These are phyloP conservation scores for Naganishia antarctica DNA, from an alignment of 768 basidiomycete genomes.

Conservation along the genomic window DNA sequence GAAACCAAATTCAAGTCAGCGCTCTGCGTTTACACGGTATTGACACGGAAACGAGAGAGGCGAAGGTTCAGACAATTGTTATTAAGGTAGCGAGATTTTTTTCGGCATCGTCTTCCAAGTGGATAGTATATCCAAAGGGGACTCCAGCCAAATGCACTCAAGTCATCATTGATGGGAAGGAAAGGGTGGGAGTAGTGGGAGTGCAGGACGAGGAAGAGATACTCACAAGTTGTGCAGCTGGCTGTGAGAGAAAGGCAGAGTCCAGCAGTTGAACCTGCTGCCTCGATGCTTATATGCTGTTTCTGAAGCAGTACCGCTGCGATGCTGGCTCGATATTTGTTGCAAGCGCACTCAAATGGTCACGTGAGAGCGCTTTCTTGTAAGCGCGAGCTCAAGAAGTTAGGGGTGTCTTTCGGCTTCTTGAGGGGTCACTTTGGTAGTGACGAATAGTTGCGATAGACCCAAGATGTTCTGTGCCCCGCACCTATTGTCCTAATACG, in stretches of 20 bases:
- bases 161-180: slow-evolving; percentile 28
- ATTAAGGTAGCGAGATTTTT: slow-evolving; percentile 32
- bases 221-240: slow-evolving; percentile 13
- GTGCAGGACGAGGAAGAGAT: background rate
- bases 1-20: slow-evolving; percentile 13
- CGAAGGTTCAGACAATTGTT: slow-evolving; percentile 23
- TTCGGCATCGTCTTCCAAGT: slow-evolving; percentile 29
- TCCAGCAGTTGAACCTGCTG: too few species aligned
- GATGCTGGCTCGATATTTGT: background rate
- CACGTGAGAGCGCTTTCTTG: slow-evolving; percentile 3
- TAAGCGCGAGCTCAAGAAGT: too few species aligned
- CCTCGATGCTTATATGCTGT: slow-evolving; percentile 7
- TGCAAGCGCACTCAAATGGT: background rate
- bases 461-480: background rate
- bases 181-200: background rate
- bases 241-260: background rate
- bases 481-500: too few species aligned
- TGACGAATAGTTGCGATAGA: too few species aligned
- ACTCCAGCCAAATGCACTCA: slow-evolving; percentile 35
- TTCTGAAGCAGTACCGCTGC: background rate
- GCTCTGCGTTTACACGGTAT: background rate
- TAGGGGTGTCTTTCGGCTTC: background rate
- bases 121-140: slow-evolving; percentile 14
- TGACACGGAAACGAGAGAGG: background rate
- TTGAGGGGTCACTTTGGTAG: background rate